Evolutionary conservation across 805 yeast species (phyloP), one percentile per base, ranked within the genome.

Genomic region (Yueomyces sp.): DNA sequence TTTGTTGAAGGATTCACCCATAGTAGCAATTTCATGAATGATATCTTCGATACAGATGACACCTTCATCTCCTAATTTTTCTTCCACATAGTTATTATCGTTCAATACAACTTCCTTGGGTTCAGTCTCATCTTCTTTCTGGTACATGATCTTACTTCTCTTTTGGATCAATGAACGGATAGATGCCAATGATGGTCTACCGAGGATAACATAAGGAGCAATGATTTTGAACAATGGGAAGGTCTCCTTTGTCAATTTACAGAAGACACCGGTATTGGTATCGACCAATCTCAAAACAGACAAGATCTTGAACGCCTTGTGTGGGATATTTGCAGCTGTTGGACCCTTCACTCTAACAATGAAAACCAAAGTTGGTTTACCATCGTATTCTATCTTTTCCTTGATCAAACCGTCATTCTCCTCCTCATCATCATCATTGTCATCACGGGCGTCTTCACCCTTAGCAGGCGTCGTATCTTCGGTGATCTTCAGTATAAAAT

Each of bases 31-130:
- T 63, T 83, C 90, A 56, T 79, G 85, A 44, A 84, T 74, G 45
- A 84, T 69, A 63, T 84, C 94, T 66, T 84, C 92, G 26, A 81
- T 73, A 74, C 94, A 84, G 49, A 84, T 77, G 47, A 81, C 66
- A 30, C 90, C 87, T 44, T 68, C 65, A 6, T 80, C 83, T 37
- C 81, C 81, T 48, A 84, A 69, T 54, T 69, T 67, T 54, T 82
- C 87, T 64, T 84, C 94, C 42, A 84, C 79, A 37, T 78, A 63
- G 53, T 76, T 79, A 66, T 84, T 84, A 62, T 80, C 86, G 60
- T 83, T 84, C 52, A 84, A 65, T 46, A 77, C 72, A 37, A 72
- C 62, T 41, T 67, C 65, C 40, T 65, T 68, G 11, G 56, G 52
- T 34, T 64, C 67, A 26, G 42, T 30, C 36, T 63, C 66, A 11